Evolutionary conservation across 306 rosid genomes (phyloP).

Genomic region (Echinosophora koreensis): DNA sequence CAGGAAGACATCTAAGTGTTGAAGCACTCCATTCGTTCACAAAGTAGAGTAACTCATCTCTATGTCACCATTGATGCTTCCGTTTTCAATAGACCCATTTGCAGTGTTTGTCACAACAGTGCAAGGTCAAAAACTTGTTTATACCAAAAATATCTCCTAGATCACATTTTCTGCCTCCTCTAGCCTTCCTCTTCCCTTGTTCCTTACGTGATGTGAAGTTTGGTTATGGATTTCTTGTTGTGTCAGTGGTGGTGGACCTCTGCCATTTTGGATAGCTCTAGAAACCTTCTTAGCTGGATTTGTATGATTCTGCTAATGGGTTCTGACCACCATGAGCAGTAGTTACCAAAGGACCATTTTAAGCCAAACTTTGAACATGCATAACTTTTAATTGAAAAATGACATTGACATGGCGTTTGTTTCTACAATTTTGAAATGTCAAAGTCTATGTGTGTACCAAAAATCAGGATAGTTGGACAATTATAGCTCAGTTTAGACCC

Average conservation of each 20-base stretch:
- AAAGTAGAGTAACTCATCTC: slow-evolving; percentile 79
- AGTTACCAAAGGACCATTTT: no score
- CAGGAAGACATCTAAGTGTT: no score
- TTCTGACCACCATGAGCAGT: slow-evolving; percentile 92
- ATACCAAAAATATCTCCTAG: slow-evolving; percentile 81
- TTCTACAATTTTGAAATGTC: no score
- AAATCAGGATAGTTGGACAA: no score
- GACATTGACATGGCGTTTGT: no score
- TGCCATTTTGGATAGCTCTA: slow-evolving; percentile 81
- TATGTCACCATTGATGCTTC: slow-evolving; percentile 47
- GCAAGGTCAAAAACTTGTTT: slow-evolving; percentile 86
- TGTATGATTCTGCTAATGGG: slow-evolving; percentile 77
- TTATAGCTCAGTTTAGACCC: no score
- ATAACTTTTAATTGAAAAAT: no score
- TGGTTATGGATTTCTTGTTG: slow-evolving; percentile 66
- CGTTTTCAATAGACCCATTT: slow-evolving; percentile 58
- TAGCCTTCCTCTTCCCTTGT: slow-evolving; percentile 80
- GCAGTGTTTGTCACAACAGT: slow-evolving; percentile 54
- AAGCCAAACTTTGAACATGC: no score
- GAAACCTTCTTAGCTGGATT: slow-evolving; percentile 68
- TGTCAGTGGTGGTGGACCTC: slow-evolving; percentile 66
- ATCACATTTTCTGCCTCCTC: slow-evolving; percentile 87
- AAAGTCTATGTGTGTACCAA: no score
- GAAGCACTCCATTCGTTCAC: no score
- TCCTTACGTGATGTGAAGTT: slow-evolving; percentile 67